Percentiles rank a stretch among this genome's conserved stretches.
These are phyloP conservation scores for Alternaria brassicicola DNA, from an alignment of 2,329 filamentous ascomycete species.

Conservation along the genomic window DNA sequence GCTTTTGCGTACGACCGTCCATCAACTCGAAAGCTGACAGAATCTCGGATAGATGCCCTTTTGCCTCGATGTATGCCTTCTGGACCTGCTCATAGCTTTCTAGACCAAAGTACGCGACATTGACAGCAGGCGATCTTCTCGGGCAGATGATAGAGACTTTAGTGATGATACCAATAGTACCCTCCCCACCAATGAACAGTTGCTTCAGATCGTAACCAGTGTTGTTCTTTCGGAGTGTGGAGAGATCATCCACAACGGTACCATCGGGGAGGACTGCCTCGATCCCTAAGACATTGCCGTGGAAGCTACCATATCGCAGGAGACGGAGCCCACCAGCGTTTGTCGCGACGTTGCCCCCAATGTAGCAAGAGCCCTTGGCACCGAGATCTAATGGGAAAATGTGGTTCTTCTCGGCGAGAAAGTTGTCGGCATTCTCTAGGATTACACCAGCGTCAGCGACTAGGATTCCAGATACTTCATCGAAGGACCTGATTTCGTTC, in stretches of 20 bases:
- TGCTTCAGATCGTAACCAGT: slow-evolving; percentile 98
- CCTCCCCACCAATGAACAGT: slow-evolving; percentile 93
- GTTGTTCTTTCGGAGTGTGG: slow-evolving; percentile 93
- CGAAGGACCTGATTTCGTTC: slow-evolving; percentile 90
- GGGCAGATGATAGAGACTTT: slow-evolving; percentile 88
- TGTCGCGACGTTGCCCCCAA: slow-evolving; percentile 94
- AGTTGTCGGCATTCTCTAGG: slow-evolving; percentile 85
- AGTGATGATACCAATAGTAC: slow-evolving; percentile 93
- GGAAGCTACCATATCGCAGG: slow-evolving; percentile 89
- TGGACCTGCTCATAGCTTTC: slow-evolving; percentile 90
- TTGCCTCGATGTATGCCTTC: slow-evolving; percentile 84
- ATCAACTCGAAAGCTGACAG: slow-evolving; percentile 97
- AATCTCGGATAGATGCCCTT: slow-evolving; percentile 89
- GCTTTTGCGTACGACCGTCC: slow-evolving; percentile 80
- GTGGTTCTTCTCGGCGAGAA: slow-evolving; percentile 79
- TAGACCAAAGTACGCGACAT: slow-evolving; percentile 92
- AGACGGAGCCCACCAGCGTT: slow-evolving; percentile 92
- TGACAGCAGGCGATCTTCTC: slow-evolving; percentile 83
- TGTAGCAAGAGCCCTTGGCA: slow-evolving; percentile 94
- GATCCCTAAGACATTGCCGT: slow-evolving; percentile 89
- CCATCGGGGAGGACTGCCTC: slow-evolving; percentile 94
- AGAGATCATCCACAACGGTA: slow-evolving; percentile 87
- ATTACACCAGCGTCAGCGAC: slow-evolving; percentile 92
- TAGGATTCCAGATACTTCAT: slow-evolving; percentile 87
- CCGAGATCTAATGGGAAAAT: slow-evolving; percentile 97